These are phyloP conservation scores for Pseudogymnoascus verrucosus DNA, from an alignment of 2,329 filamentous ascomycete species.

Conservation along the genomic window DNA sequence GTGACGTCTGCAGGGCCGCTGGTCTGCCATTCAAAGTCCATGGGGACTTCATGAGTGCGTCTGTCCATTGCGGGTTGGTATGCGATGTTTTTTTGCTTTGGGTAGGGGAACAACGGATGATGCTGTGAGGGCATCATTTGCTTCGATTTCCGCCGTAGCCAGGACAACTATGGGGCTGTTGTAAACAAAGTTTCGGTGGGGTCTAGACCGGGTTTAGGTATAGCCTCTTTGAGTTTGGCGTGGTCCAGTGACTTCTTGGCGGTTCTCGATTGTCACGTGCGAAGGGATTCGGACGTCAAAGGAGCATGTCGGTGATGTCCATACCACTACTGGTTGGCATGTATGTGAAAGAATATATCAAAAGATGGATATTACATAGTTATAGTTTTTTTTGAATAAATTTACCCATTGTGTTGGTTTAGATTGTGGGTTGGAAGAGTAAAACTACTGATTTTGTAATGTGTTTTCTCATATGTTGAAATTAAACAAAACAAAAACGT, in stretches of 20 bases:
- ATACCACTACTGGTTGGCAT: neutral
- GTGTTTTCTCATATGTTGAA: neutral
- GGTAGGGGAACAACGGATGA: neutral
- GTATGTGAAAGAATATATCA: neutral
- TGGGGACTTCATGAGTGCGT: conserved; percentile 51
- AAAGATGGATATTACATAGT: neutral
- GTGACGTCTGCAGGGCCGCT: conserved; percentile 49
- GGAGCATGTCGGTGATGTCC: neutral
- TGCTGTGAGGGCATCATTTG: neutral
- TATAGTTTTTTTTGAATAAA: neutral
- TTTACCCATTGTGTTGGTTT: neutral
- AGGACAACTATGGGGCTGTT: conserved; percentile 5
- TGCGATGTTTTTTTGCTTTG: neutral
- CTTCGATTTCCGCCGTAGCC: conserved; percentile 2
- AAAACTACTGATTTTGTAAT: neutral
- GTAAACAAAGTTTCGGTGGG: conserved; percentile 7
- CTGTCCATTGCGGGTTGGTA: conserved; percentile 39
- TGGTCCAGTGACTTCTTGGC: conserved; percentile 7
- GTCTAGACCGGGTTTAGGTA: neutral
- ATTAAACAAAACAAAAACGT: no score
- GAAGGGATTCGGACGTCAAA: neutral
- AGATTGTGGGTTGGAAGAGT: neutral
- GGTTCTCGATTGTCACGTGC: neutral
- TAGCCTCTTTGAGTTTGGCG: conserved; percentile 3
- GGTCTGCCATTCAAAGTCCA: conserved; percentile 60